Evolutionary conservation across 805 yeast species (phyloP), one percentile per base, ranked within the genome.

Genomic region (Yarrowia bubula): DNA sequence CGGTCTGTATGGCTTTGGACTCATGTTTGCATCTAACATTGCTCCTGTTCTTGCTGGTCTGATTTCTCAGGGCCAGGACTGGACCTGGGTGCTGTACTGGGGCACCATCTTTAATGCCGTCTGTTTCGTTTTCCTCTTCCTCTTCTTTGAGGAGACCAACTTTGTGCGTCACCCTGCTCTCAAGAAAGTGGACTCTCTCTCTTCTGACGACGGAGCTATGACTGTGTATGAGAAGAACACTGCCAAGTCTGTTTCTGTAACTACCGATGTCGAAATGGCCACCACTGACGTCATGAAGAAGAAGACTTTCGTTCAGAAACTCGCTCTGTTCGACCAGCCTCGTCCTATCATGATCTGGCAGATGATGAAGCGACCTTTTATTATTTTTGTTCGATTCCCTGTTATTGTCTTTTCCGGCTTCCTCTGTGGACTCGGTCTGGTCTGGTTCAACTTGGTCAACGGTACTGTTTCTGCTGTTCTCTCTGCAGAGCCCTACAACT

Each of bases 1-100:
- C 74, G 89, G 95, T 0, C 78, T 86, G 14, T 90, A 89, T 75
- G 89, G 88, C 68, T 71, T 89, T 76, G 86, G 90, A 31, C 86
- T 91, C 39, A 42, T 57, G 48, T 57, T 57, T 42, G 62, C 62
- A 4, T 57, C 62, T 13, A 42, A 42, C 41, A 57, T 57, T 13
- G 62, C 48, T 14, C 62, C 62, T 41, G 48, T 57, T 31, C 17
- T 57, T 31, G 62, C 48, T 3, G 62, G 62, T 17, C 48, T 57
- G 17, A 57, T 57, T 32, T 46, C 65, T 6, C 60, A 46, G 46
- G 65, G 65, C 10, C 62, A 57, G 17, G 62, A 38, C 35, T 66
- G 67, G 67, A 53, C 57, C 50, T 66, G 67, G 67, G 57, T 51
- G 3, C 57, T 58, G 14, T 66, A 46, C 31, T 66, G 65, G 65